These are phyloP conservation scores for Globisporangium splendens DNA, from an alignment of 352 stramenopile genomes.

Conservation along the genomic window DNA sequence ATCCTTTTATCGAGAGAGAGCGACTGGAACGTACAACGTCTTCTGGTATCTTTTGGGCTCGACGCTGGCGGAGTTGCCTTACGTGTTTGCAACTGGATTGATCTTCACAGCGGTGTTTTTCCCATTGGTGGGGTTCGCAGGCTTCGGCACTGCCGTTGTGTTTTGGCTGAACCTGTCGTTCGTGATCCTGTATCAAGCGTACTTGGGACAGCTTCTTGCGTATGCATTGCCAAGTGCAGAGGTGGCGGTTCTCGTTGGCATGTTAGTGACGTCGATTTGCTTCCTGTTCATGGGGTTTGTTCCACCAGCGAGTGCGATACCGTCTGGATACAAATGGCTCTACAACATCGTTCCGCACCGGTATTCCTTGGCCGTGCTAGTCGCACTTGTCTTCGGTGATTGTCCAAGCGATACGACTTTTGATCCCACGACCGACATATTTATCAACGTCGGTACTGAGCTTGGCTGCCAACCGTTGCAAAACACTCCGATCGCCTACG, in stretches of 20 bases:
- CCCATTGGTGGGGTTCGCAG: slow-evolving; percentile 42
- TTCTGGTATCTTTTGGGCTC: slow-evolving; percentile 64
- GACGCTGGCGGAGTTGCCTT: slow-evolving; percentile 71
- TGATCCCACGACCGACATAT: not conserved
- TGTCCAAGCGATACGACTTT: not conserved
- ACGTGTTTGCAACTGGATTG: slow-evolving; percentile 22
- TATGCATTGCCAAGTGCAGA: slow-evolving; percentile 29
- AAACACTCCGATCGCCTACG: slow-evolving; percentile 3
- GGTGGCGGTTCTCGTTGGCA: slow-evolving; percentile 21
- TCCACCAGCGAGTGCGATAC: slow-evolving; percentile 22
- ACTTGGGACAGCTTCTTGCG: slow-evolving; percentile 68
- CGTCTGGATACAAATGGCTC: slow-evolving; percentile 14
- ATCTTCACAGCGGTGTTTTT: slow-evolving; percentile 63
- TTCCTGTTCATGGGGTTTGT: slow-evolving; percentile 44
- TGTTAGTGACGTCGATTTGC: slow-evolving; percentile 32
- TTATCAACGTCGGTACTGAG: not conserved
- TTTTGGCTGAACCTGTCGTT: slow-evolving; percentile 64
- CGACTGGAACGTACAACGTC: slow-evolving; percentile 80
- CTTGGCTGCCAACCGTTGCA: slow-evolving; percentile 2
- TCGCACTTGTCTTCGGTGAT: slow-evolving; percentile 6
- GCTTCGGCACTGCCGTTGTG: slow-evolving; percentile 33
- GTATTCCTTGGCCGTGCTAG: not conserved
- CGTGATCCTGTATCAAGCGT: slow-evolving; percentile 44
- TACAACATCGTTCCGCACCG: not conserved
- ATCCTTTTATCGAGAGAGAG: slow-evolving; percentile 43